Conservation (phyloP, 768 basidiomycete species). For the Zangia roseola region DNA sequence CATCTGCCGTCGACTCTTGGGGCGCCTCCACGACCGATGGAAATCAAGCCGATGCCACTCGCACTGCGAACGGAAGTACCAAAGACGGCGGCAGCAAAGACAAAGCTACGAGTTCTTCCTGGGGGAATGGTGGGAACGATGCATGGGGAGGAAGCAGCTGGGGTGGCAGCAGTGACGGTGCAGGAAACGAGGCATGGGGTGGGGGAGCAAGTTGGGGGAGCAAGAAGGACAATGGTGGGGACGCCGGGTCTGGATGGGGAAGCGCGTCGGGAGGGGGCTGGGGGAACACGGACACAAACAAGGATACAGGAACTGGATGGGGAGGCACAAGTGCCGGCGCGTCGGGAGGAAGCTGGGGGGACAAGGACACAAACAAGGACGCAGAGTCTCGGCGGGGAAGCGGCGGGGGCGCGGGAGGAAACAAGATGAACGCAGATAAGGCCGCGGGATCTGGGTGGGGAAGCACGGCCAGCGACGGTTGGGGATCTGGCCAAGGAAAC, state of each 20-base stretch:
- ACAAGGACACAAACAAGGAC: not conserved
- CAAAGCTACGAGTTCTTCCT: not conserved
- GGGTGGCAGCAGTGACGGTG: too few species aligned
- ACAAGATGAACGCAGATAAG: slow-evolving; percentile 2
- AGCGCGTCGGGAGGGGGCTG: slow-evolving; percentile 1
- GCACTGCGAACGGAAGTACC: not conserved
- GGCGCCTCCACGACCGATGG: not conserved
- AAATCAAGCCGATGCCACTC: not conserved
- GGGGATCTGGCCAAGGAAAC: slow-evolving; percentile 13
- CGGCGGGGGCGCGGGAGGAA: slow-evolving; percentile 5
- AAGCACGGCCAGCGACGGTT: not conserved
- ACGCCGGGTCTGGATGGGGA: slow-evolving; percentile 3
- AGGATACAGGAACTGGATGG: not conserved
- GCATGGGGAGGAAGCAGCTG: too few species aligned
- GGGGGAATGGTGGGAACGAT: not conserved
- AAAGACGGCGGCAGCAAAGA: not conserved
- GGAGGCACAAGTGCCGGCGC: not conserved
- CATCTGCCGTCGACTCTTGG: not conserved
- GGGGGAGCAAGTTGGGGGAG: slow-evolving; percentile 3
- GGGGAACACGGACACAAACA: slow-evolving; percentile 2
- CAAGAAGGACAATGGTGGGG: slow-evolving; percentile 2
- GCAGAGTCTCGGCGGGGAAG: not conserved
- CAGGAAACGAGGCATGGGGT: too few species aligned
- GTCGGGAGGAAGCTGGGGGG: not conserved
- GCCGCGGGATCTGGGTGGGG: slow-evolving; percentile 3